Base-by-base conservation (phyloP, 192 early-diverging fungal genomes). In the Mortierella claussenii region DNA sequence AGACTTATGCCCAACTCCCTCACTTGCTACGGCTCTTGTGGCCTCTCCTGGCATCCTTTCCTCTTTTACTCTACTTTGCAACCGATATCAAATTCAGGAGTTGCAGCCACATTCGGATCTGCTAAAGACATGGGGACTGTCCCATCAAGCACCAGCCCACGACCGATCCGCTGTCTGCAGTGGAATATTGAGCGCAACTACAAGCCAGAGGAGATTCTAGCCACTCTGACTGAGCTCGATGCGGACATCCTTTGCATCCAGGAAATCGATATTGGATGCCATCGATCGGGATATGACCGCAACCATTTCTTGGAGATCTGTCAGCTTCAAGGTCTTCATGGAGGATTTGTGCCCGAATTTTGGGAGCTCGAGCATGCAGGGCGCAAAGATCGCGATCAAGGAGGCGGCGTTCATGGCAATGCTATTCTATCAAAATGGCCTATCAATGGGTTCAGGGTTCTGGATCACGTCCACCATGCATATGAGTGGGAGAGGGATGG, bases 151-250 rank as follows among this genome's bases (percentile, higher is more conserved):
- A n/a, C n/a, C n/a, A 23, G 24, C n/a, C 45, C 20, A 30, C 50
- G 64, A 57, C 82, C 86, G 4, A 70, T 92, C 28, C 87, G 88
- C 24, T 85, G 88, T 23, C 59, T 94, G 17, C 91, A 94, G 60
- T 94, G 92, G 92, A 94, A 94, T 64, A 90, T 94, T 49, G 92
- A 94, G 65, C 87, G 92, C 46, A 92, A 92, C 54, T 92, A 92
- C 85, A 79, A 86, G 73, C 68, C 92, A 0, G 83, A 87, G 2
- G 75, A 80, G 10, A 88, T 92, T 26, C 53, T 92, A 1, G 76
- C 69, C 2, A 83, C 73, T 8, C 61, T 94, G 5, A 65, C 79
- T 31, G 51, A 71, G 28, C 68, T 92, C 23, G 85, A 91, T 44
- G 87, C 92, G 6, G 92, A 94, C 70, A 88, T 94, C 28, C 71